Conservation (phyloP, 805 yeast species). For the Wickerhamomyces chaumierensis region DNA sequence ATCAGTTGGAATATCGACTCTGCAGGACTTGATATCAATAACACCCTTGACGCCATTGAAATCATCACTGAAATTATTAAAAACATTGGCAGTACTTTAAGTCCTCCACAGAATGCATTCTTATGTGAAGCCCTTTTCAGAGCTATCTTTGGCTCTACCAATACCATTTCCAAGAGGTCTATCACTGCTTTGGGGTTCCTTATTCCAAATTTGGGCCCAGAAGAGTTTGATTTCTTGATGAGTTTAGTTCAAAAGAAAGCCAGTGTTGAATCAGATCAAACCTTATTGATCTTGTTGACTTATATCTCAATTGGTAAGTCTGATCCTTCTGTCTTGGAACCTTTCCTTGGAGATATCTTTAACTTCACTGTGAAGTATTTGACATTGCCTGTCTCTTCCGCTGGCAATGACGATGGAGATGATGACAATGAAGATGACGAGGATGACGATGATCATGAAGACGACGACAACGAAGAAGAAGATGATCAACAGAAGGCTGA, state of each 20-base stretch:
- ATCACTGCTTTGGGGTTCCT: slow-evolving; percentile 36
- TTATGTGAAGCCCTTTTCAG: slow-evolving; percentile 22
- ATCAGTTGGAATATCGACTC: slow-evolving; percentile 20
- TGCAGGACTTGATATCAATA: slow-evolving; percentile 22
- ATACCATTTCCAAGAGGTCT: slow-evolving; percentile 39
- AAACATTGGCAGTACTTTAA: slow-evolving; percentile 33
- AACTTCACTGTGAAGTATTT: slow-evolving; percentile 15
- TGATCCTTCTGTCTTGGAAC: slow-evolving; percentile 16
- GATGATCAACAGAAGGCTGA: slow-evolving; percentile 33
- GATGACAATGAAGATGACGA: not conserved
- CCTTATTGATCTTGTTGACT: slow-evolving; percentile 10
- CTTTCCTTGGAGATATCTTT: slow-evolving; percentile 12
- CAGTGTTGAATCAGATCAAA: slow-evolving; percentile 12
- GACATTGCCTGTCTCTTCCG: slow-evolving; percentile 5
- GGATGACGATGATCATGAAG: not conserved
- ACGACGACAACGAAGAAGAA: slow-evolving; percentile 18
- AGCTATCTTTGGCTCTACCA: slow-evolving; percentile 28
- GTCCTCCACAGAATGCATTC: slow-evolving; percentile 22
- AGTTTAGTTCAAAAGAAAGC: slow-evolving; percentile 11
- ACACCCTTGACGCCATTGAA: slow-evolving; percentile 48
- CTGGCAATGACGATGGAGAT: not conserved
- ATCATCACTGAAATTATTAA: slow-evolving; percentile 44
- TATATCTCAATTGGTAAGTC: slow-evolving; percentile 19
- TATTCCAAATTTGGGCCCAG: slow-evolving; percentile 18
- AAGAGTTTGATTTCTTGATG: slow-evolving; percentile 16